Evolutionary conservation across 305 asterid genomes (phyloP).

Genomic region (Petunia hybrid): DNA sequence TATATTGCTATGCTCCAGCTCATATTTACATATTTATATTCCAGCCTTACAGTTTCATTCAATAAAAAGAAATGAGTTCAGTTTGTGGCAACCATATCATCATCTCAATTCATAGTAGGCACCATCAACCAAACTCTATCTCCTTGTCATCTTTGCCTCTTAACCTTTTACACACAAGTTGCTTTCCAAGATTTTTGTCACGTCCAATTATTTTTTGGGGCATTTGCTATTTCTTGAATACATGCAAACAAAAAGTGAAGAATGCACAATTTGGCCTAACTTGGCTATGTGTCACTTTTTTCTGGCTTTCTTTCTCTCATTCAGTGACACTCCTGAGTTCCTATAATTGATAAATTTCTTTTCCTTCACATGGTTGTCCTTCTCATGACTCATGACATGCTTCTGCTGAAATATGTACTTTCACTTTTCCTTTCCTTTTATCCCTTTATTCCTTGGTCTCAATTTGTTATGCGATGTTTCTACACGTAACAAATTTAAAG

Average conservation of each 20-base stretch:
- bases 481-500: no score
- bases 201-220: neutral
- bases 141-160: conserved; percentile 32
- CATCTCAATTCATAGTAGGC: conserved; percentile 21
- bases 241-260: neutral
- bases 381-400: neutral
- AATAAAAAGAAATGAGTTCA: no score
- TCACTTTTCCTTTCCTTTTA: no score
- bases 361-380: neutral
- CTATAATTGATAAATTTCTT: conserved; percentile 4
- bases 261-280: conserved; percentile 2
- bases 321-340: neutral
- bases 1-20: no score
- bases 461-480: no score
- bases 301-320: neutral
- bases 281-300: neutral
- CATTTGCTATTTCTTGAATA: neutral
- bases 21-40: no score
- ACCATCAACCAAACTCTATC: conserved; percentile 35
- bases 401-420: neutral
- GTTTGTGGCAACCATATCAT: conserved; percentile 31
- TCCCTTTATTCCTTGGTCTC: no score
- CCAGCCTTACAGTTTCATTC: no score
- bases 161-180: conserved; percentile 33
- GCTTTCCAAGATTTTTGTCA: conserved; percentile 26